Percentiles rank a stretch among this genome's conserved stretches.
These are phyloP conservation scores for Rhododendron vialii DNA, from an alignment of 148 eudicot species.

Conservation along the genomic window DNA sequence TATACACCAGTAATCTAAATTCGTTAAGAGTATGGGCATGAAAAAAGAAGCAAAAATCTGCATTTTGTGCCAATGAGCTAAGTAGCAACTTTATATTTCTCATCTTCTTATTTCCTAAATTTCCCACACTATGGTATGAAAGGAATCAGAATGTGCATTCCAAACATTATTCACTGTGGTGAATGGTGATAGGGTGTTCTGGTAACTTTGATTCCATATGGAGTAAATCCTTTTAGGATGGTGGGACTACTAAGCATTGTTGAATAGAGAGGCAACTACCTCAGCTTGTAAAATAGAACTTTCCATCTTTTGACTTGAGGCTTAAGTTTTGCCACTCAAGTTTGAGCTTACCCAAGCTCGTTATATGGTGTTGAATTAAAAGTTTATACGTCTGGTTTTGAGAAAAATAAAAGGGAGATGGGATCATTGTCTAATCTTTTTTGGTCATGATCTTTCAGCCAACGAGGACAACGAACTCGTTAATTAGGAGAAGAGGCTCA, in stretches of 20 bases:
- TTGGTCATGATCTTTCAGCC: background rate
- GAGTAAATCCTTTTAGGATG: background rate
- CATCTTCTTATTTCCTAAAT: background rate
- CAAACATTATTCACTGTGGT: background rate
- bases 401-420: background rate
- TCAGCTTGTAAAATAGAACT: background rate
- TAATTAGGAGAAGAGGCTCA: background rate
- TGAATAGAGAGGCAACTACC: background rate
- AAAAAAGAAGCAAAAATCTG: background rate
- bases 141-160: background rate
- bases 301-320: background rate
- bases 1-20: background rate
- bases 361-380: background rate
- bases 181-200: background rate
- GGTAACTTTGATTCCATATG: background rate
- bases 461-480: background rate
- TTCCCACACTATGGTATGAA: background rate
- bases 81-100: background rate
- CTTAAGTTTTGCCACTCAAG: background rate
- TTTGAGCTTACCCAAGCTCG: background rate
- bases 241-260: background rate
- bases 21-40: background rate
- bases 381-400: background rate
- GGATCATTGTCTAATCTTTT: background rate
- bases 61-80: background rate